Evolutionary conservation across 208 protist genomes (phyloP).

Genomic region (Leishmania aethiopica): DNA sequence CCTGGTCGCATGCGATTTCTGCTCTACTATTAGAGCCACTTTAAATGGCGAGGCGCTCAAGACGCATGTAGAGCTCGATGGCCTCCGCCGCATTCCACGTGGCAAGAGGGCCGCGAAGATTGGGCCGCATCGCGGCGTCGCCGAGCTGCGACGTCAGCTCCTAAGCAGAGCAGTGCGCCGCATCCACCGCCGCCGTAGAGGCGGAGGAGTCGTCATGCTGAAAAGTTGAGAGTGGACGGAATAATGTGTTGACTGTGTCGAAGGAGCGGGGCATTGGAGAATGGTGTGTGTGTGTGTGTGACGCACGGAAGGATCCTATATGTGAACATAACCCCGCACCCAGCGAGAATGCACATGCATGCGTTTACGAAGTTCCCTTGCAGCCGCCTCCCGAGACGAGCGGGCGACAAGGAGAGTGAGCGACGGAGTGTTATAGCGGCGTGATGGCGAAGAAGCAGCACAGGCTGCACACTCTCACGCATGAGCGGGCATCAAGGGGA

Average conservation of each 20-base stretch:
- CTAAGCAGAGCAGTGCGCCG: neutral
- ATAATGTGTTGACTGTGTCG: neutral
- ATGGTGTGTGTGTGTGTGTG: neutral
- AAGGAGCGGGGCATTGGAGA: neutral
- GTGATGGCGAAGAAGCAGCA: neutral
- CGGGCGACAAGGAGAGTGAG: neutral
- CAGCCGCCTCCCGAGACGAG: neutral
- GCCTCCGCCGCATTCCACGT: conserved; percentile 15
- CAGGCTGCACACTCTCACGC: neutral
- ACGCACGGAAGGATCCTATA: neutral
- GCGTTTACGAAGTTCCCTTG: neutral
- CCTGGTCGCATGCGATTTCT: neutral
- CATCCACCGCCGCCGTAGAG: neutral
- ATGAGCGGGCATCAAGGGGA: neutral
- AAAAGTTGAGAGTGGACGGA: neutral
- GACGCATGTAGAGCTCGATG: conserved; percentile 42
- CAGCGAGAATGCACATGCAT: neutral
- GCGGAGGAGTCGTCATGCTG: neutral
- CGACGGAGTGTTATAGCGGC: neutral
- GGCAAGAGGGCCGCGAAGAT: neutral
- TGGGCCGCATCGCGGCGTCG: neutral
- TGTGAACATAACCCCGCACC: neutral
- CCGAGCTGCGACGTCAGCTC: neutral
- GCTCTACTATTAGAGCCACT: conserved; percentile 4
- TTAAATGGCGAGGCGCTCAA: conserved; percentile 39